Evolutionary conservation across 352 stramenopile species (phyloP).

Genomic region (Globisporangium alternatum): DNA sequence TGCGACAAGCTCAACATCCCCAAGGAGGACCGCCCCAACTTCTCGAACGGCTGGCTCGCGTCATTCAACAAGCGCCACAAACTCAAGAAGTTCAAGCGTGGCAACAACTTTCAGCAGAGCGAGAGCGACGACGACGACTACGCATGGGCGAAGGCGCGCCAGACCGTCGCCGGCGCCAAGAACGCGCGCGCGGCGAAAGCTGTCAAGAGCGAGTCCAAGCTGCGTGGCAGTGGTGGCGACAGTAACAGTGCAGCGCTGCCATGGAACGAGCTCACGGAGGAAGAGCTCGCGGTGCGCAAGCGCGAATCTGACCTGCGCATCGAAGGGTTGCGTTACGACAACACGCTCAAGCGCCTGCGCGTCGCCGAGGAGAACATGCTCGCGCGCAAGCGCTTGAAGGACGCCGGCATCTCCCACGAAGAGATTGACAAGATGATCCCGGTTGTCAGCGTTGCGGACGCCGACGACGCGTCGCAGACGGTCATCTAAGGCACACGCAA

Average conservation of each 20-base stretch:
- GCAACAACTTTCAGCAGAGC: conserved; percentile 15
- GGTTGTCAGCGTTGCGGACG: background rate
- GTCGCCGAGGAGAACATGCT: conserved; percentile 26
- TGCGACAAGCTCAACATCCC: conserved; percentile 18
- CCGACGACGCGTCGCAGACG: conserved; percentile 3
- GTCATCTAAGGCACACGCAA: conserved; percentile 3
- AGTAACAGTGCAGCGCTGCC: background rate
- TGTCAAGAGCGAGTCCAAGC: conserved; percentile 3
- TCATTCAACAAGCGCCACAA: conserved; percentile 68
- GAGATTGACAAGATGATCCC: conserved; percentile 24
- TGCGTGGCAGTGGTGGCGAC: background rate
- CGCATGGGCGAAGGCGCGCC: conserved; percentile 15
- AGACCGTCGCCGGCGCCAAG: conserved; percentile 1
- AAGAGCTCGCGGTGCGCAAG: conserved; percentile 19
- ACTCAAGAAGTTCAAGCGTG: conserved; percentile 24
- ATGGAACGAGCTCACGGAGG: conserved; percentile 18
- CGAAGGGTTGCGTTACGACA: conserved; percentile 21
- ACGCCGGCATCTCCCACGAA: conserved; percentile 26
- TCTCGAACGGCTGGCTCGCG: conserved; percentile 84
- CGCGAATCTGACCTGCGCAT: conserved; percentile 22
- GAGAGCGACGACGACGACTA: conserved; percentile 20
- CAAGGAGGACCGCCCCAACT: conserved; percentile 21
- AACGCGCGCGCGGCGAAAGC: background rate
- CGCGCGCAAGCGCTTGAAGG: conserved; percentile 43
- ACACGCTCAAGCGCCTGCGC: conserved; percentile 20